Evolutionary conservation across 192 early-diverging fungal species (phyloP), one percentile per base, ranked within the genome.

Genomic region (Chytriomyces hyalinus): DNA sequence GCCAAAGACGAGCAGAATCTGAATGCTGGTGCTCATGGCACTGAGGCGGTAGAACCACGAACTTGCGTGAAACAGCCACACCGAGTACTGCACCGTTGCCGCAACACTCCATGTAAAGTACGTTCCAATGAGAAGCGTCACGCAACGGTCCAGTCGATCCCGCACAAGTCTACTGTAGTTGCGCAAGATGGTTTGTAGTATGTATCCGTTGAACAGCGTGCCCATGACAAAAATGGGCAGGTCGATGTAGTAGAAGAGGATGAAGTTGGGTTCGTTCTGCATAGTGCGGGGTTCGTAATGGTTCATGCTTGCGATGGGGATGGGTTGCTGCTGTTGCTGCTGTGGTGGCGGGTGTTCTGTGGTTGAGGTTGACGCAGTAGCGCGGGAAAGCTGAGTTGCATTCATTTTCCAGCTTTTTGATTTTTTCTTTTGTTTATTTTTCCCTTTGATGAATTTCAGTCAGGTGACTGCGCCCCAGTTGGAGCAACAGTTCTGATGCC

Each of bases 201-300:
- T 57, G 53, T 57, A 57, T 13, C 53, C 53, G 15, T 13, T n/a
- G 53, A 57, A 57, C 15, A 57, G 53, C 15, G 53, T 57, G 0
- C 53, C 53, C 53, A 57, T 13, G 53, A 57, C 15, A 5, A 57
- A 57, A 4, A 57, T 13, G 53, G 53, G 53, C 53, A 57, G 53
- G 20, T 57, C 53, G 53, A 57, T 57, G 53, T 57, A 57, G 53
- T 57, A 57, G 5, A n/a, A 57, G 53, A 57, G 53, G 53, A 57
- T n/a, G 5, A 57, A 57, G 53, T 20, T 57, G 53, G 53, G 53
- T 13, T 57, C 53, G 53, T 57, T 57, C 15, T 13, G 15, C 15
- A 20, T 13, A 0, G 53, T 57, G 20, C 13, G 53, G 3, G 13
- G 53, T 20, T 57, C 20, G 53, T 57, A 57, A 0, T 3, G 53